Conservation (phyloP, 306 rosid species). For the Malus sylvestris region DNA sequence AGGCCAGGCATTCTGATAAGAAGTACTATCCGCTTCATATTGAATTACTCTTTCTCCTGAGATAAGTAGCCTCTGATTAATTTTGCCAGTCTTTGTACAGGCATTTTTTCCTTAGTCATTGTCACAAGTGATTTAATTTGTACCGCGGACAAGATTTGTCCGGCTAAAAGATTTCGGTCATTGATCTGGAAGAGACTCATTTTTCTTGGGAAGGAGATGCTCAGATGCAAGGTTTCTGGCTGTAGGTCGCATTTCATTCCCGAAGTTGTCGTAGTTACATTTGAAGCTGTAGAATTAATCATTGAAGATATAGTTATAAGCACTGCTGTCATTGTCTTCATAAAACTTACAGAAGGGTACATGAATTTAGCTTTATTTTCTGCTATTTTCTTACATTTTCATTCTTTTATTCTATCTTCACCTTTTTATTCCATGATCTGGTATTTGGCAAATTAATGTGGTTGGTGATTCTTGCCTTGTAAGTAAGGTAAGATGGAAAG, state of each 20-base stretch:
- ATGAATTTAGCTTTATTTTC: slow-evolving; percentile 19
- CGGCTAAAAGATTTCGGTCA: slow-evolving; percentile 47
- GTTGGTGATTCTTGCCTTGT: neutral
- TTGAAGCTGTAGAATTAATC: slow-evolving; percentile 47
- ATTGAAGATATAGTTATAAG: slow-evolving; percentile 38
- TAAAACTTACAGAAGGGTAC: slow-evolving; percentile 41
- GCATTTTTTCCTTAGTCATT: slow-evolving; percentile 65
- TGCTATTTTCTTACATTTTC: neutral
- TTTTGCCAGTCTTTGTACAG: slow-evolving; percentile 61
- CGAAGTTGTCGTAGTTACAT: slow-evolving; percentile 34
- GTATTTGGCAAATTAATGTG: neutral
- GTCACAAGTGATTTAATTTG: slow-evolving; percentile 47
- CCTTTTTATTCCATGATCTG: neutral
- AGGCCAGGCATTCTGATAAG: slow-evolving; percentile 31
- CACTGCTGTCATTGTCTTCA: slow-evolving; percentile 32
- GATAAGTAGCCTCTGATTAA: slow-evolving; percentile 45
- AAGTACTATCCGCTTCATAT: slow-evolving; percentile 38
- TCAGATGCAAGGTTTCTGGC: slow-evolving; percentile 41
- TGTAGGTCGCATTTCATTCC: slow-evolving; percentile 34
- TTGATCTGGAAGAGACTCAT: slow-evolving; percentile 58
- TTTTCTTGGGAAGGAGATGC: slow-evolving; percentile 39
- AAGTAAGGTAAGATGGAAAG: neutral
- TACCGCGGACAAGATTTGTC: slow-evolving; percentile 44
- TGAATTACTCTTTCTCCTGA: slow-evolving; percentile 17
- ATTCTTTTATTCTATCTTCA: neutral